Conservation (phyloP, 2,329 filamentous ascomycete species). For the Fusarium circinatum region DNA sequence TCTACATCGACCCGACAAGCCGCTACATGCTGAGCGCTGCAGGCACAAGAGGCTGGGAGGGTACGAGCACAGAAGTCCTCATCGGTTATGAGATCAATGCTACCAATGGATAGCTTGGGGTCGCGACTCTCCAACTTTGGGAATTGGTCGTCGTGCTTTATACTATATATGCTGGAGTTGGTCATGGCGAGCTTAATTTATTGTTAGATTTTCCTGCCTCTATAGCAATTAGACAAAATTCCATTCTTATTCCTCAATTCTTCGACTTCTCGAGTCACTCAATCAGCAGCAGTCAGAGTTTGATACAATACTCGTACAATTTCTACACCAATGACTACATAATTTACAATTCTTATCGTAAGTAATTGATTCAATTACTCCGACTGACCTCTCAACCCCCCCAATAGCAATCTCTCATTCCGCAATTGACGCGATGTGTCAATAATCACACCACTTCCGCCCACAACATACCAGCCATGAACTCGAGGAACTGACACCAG, state of each 20-base stretch:
- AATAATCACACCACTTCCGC: background rate
- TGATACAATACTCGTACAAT: background rate
- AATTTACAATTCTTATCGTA: background rate
- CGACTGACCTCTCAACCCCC: background rate
- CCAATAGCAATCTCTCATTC: background rate
- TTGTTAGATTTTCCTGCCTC: background rate
- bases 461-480: background rate
- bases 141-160: background rate
- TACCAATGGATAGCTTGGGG: conserved; percentile 18
- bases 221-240: conserved; percentile 2
- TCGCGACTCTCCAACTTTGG: background rate
- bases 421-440: background rate
- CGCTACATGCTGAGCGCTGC: conserved; percentile 92
- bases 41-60: conserved; percentile 95
- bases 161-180: background rate
- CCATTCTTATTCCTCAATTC: background rate
- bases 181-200: background rate
- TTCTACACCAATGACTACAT: background rate
- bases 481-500: background rate
- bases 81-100: conserved; percentile 89
- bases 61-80: conserved; percentile 86
- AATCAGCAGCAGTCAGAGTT: background rate
- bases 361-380: background rate
- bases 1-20: conserved; percentile 89
- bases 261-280: background rate